Conservation (phyloP, 495 filamentous ascomycete genomes). For the Penicillium ochrochloron region DNA sequence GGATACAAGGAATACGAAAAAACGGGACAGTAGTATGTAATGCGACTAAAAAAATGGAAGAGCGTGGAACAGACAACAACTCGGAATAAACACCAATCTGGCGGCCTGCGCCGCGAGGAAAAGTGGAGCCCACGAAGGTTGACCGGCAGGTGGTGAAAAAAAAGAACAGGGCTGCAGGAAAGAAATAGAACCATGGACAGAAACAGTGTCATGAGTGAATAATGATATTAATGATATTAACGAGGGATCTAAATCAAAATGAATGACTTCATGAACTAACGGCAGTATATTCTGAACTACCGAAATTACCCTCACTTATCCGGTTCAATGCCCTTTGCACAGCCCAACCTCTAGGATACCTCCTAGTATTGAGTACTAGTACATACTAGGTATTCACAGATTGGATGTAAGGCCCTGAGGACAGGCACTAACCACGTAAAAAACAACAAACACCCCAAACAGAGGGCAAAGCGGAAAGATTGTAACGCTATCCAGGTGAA, state of each 20-base stretch:
- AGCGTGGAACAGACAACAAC: background rate
- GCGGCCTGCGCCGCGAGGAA: slow-evolving; percentile 39
- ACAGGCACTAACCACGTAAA: background rate
- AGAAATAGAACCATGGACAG: slow-evolving; percentile 11
- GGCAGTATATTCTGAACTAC: background rate
- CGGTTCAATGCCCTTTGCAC: background rate
- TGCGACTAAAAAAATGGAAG: background rate
- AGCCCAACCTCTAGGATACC: background rate
- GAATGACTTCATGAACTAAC: slow-evolving; percentile 1
- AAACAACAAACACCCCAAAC: background rate
- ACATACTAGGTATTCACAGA: background rate
- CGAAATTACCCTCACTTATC: slow-evolving; percentile 3
- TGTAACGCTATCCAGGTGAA: slow-evolving; percentile 10
- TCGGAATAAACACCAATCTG: slow-evolving; percentile 38
- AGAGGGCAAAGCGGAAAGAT: background rate
- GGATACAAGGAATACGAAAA: slow-evolving; percentile 7
- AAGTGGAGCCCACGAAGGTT: slow-evolving; percentile 33
- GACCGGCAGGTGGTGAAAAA: slow-evolving; percentile 18
- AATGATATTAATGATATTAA: background rate
- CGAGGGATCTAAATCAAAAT: background rate
- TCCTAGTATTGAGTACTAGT: background rate
- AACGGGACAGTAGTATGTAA: background rate
- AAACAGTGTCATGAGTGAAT: background rate
- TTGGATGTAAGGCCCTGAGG: background rate
- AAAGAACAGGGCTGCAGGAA: slow-evolving; percentile 4